Percentiles rank a stretch among this genome's conserved stretches.
Evolutionary conservation across 805 yeast genomes (phyloP).

Genomic region (Saccharomyces mikatae): DNA sequence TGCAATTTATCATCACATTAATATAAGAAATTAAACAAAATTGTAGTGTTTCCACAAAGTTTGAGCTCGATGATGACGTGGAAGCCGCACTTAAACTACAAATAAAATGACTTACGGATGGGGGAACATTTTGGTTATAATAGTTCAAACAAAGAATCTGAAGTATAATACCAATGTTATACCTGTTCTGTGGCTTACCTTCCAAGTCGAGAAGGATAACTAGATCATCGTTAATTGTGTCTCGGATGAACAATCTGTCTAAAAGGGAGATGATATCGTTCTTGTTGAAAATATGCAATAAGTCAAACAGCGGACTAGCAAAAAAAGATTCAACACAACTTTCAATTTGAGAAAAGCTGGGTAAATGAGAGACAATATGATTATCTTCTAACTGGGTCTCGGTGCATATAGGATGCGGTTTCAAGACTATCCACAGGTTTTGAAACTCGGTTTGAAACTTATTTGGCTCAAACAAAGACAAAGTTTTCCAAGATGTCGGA

Average conservation of each 20-base stretch:
- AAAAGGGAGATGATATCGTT: constrained; percentile 5
- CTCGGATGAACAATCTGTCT: neutral
- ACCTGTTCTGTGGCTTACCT: neutral
- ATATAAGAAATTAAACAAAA: constrained; percentile 20
- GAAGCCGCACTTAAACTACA: neutral
- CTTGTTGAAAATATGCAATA: constrained; percentile 13
- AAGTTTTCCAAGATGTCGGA: constrained; percentile 24
- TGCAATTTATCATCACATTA: constrained; percentile 7
- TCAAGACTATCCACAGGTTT: constrained; percentile 17
- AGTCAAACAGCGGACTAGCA: constrained; percentile 11
- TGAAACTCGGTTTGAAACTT: constrained; percentile 15
- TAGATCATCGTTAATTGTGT: neutral
- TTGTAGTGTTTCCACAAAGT: constrained; percentile 25
- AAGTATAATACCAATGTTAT: constrained; percentile 19
- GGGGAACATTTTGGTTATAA: constrained; percentile 14
- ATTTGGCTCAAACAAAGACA: constrained; percentile 12
- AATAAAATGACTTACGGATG: constrained; percentile 2
- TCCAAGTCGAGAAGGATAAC: neutral
- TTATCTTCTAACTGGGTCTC: neutral
- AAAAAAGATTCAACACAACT: constrained; percentile 10
- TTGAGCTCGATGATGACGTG: constrained; percentile 7
- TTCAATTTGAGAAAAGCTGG: constrained; percentile 8
- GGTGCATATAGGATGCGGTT: constrained; percentile 11
- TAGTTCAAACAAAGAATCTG: constrained; percentile 13
- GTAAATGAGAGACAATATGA: constrained; percentile 4